Percentiles rank a stretch among this genome's conserved stretches.
phyloP scores from a whole-genome alignment of 805 yeast genomes.

The Yarrowia hollandica region DNA sequence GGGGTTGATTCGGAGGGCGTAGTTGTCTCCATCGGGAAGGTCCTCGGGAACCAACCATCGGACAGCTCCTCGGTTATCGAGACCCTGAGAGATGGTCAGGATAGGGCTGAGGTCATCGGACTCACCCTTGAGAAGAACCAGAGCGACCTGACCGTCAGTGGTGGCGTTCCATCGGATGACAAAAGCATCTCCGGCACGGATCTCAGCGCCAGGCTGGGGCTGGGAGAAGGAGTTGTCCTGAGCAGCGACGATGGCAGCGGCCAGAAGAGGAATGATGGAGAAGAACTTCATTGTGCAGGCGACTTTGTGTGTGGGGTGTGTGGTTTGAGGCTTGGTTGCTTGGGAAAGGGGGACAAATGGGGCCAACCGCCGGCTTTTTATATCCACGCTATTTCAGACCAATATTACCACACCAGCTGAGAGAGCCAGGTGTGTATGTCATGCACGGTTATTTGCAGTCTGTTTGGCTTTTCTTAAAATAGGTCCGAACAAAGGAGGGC shows the following conservation, averaged over 20 bases:
- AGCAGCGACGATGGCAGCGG: constrained; percentile 32
- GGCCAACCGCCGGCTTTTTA: not conserved
- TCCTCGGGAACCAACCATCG: constrained; percentile 43
- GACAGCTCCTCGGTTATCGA: constrained; percentile 44
- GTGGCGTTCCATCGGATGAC: constrained; percentile 41
- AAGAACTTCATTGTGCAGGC: constrained; percentile 10
- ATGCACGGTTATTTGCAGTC: constrained; percentile 11
- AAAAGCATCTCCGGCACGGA: constrained; percentile 39
- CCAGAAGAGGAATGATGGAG: constrained; percentile 5
- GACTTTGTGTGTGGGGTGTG: not conserved
- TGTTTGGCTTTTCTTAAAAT: constrained; percentile 14
- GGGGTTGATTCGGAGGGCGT: constrained; percentile 41
- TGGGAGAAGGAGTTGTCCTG: constrained; percentile 39
- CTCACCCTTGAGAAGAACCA: constrained; percentile 41
- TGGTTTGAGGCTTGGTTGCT: not conserved
- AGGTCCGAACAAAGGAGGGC: constrained; percentile 10
- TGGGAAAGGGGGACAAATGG: not conserved
- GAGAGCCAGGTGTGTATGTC: not conserved
- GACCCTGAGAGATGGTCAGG: constrained; percentile 40
- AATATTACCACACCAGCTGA: not conserved
- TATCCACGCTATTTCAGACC: not conserved
- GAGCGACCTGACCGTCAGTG: constrained; percentile 40
- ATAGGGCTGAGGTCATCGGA: constrained; percentile 40
- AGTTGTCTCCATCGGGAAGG: constrained; percentile 38
- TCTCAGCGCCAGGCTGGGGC: constrained; percentile 38